These are phyloP conservation scores for Davidsoniella australis DNA, from an alignment of 2,329 filamentous ascomycete genomes.

Conservation along the genomic window DNA sequence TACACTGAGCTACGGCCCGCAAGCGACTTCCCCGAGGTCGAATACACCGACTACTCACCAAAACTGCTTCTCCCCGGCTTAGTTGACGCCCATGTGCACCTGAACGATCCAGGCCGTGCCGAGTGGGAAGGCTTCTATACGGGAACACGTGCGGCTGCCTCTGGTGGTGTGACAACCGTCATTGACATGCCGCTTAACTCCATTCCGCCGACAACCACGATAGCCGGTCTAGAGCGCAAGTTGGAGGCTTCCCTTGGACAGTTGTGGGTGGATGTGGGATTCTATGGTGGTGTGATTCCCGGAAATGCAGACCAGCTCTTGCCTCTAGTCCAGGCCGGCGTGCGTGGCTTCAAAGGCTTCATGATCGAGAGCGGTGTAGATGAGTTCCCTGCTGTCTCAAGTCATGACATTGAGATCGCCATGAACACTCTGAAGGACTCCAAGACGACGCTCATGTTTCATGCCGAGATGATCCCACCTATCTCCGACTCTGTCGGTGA, in stretches of 20 bases:
- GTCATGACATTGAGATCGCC: slow-evolving; percentile 59
- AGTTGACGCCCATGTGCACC: slow-evolving; percentile 91
- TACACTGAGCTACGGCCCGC: slow-evolving; percentile 55
- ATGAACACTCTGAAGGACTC: slow-evolving; percentile 66
- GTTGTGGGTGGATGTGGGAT: slow-evolving; percentile 98
- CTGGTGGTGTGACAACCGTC: slow-evolving; percentile 90
- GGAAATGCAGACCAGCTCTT: slow-evolving; percentile 70
- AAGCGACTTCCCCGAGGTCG: slow-evolving; percentile 57
- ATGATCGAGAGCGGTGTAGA: slow-evolving; percentile 93
- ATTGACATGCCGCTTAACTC: slow-evolving; percentile 97
- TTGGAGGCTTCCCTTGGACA: slow-evolving; percentile 66
- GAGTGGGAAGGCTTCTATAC: slow-evolving; percentile 99
- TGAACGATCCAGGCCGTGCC: slow-evolving; percentile 90
- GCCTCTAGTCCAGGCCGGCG: slow-evolving; percentile 66
- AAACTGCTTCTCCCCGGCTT: slow-evolving; percentile 75
- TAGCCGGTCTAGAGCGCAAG: slow-evolving; percentile 69
- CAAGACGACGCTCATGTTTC: slow-evolving; percentile 92
- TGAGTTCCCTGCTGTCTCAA: slow-evolving; percentile 84
- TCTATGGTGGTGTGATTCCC: slow-evolving; percentile 88
- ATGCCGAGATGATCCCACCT: slow-evolving; percentile 94
- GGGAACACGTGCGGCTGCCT: slow-evolving; percentile 81
- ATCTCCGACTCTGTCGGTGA: slow-evolving; percentile 66
- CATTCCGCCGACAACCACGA: slow-evolving; percentile 86
- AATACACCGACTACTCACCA: slow-evolving; percentile 72
- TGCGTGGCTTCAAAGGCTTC: slow-evolving; percentile 94